These are phyloP conservation scores for Secale cereale DNA, from an alignment of 176 grass and related monocot species.

Conservation along the genomic window DNA sequence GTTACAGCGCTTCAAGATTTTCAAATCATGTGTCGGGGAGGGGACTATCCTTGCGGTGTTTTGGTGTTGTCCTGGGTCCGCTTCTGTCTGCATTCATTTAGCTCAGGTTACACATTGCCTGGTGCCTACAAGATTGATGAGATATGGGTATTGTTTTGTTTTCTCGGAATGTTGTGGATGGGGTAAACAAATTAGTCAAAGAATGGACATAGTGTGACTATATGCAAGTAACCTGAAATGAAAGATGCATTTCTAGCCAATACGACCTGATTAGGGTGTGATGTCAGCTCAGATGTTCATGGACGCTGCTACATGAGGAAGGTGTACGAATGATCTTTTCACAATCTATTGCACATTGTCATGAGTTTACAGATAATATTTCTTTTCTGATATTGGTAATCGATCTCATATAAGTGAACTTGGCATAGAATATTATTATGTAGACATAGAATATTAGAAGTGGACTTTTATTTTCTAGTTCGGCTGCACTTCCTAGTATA, in stretches of 20 bases:
- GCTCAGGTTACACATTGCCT: background rate
- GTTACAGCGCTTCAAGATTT: background rate
- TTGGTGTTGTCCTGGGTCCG: background rate
- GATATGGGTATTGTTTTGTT: background rate
- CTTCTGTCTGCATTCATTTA: background rate
- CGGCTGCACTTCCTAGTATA: background rate
- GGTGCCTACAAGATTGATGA: background rate
- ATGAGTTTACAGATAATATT: background rate
- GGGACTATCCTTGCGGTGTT: background rate
- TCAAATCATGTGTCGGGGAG: background rate
- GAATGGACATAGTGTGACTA: background rate
- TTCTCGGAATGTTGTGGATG: background rate
- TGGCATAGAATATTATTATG: no score
- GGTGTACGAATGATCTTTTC: background rate
- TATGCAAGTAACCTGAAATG: background rate
- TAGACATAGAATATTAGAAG: background rate
- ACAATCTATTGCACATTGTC: background rate
- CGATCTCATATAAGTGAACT: background rate
- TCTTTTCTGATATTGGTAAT: background rate
- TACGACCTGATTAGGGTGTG: background rate
- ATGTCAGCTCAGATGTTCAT: background rate
- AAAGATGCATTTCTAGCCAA: background rate
- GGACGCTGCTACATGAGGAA: background rate
- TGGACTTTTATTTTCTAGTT: background rate
- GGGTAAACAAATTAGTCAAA: background rate